phyloP scores from a whole-genome alignment of 495 filamentous ascomycete genomes.

The Rhizodiscina lignyota region DNA sequence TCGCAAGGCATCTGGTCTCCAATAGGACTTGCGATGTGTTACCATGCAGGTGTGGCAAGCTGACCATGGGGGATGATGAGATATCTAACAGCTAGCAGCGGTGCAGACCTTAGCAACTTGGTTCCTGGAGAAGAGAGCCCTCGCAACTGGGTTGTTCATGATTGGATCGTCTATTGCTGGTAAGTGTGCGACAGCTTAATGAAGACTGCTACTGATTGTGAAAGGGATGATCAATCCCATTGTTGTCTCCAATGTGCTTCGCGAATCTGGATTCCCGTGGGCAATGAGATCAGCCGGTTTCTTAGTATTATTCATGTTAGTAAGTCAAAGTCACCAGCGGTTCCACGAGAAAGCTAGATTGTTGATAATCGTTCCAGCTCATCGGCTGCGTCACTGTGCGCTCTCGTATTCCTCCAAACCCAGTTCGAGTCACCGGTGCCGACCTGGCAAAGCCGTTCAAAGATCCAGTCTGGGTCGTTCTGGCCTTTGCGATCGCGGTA shows the following conservation, averaged over 20 bases:
- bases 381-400: constrained; percentile 45
- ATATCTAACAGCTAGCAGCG: constrained; percentile 2
- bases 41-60: constrained; percentile 17
- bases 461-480: constrained; percentile 20
- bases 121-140: constrained; percentile 24
- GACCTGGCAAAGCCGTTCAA: constrained; percentile 41
- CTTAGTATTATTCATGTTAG: constrained; percentile 43
- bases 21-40: constrained; percentile 24
- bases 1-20: constrained; percentile 26
- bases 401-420: constrained; percentile 42
- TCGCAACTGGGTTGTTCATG: constrained; percentile 30
- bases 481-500: constrained; percentile 32
- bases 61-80: neutral
- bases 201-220: too few species aligned
- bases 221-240: constrained; percentile 53
- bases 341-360: constrained; percentile 26
- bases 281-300: constrained; percentile 52
- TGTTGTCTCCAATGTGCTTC: constrained; percentile 47
- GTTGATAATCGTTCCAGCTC: constrained; percentile 23
- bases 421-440: constrained; percentile 29
- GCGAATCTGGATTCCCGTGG: constrained; percentile 50
- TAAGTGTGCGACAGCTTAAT: too few species aligned
- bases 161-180: constrained; percentile 44
- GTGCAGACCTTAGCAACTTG: constrained; percentile 26
- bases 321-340: too few species aligned